These are phyloP conservation scores for Fraxinus dipetala DNA, from an alignment of 305 asterid genomes.

Conservation along the genomic window DNA sequence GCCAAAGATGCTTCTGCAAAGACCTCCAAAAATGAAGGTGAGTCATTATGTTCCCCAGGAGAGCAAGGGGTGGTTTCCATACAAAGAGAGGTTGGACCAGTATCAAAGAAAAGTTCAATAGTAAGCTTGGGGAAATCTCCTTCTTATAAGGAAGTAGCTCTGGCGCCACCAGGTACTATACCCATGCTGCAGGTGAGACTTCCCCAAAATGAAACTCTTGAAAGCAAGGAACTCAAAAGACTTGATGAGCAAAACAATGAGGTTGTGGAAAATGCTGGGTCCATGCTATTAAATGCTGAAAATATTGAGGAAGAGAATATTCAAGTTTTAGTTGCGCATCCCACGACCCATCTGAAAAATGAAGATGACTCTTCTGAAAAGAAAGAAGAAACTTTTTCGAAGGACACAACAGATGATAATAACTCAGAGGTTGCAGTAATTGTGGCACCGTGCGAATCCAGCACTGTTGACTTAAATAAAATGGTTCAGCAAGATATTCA, in stretches of 20 bases:
- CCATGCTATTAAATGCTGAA: conserved; percentile 33
- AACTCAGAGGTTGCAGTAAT: conserved; percentile 36
- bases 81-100: conserved; percentile 47
- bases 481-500: conserved; percentile 33
- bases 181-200: conserved; percentile 63
- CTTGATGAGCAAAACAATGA: conserved; percentile 40
- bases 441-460: conserved; percentile 30
- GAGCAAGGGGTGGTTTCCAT: conserved; percentile 46
- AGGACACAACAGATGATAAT: conserved; percentile 31
- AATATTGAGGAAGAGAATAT: conserved; percentile 36
- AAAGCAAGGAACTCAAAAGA: conserved; percentile 33
- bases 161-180: conserved; percentile 96
- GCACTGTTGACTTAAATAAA: conserved; percentile 35
- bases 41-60: conserved; percentile 38
- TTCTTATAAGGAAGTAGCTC: conserved; percentile 96
- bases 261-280: conserved; percentile 31
- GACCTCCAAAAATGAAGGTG: conserved; percentile 46
- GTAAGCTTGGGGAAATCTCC: conserved; percentile 91
- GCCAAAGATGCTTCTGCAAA: conserved; percentile 43
- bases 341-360: conserved; percentile 35
- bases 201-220: conserved; percentile 43
- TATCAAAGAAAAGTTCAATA: conserved; percentile 64
- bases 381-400: conserved; percentile 39
- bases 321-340: conserved; percentile 31
- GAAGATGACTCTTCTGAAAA: conserved; percentile 35